Evolutionary conservation across 371 early-diverging fungal species (phyloP), one percentile per base, ranked within the genome.

Genomic region (Lichtheimia ramosa): DNA sequence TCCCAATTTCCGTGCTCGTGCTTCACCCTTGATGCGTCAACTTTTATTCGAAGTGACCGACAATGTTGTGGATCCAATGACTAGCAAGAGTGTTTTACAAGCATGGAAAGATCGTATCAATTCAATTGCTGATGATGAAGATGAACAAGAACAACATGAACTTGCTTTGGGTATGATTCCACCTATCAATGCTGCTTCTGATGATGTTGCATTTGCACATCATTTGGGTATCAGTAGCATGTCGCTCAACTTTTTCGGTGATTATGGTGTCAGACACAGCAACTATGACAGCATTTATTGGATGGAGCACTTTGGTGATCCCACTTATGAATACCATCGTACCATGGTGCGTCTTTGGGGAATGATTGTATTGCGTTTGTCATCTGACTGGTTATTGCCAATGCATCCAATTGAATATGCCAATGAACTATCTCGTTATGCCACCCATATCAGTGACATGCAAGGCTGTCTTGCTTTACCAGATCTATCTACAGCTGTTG

Each of bases 271-370:
- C 3, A 79, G 75, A 34, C 85, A 85, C 59, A 81, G 82, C 40
- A 82, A 81, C 68, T 84, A 84, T 59, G 82, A 85, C 51, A 62
- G 59, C 28, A 56, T 78, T 51, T 65, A 78, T 43, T 78, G 82
- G 67, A 83, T 85, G 79, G 62, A 68, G 5, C 58, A 75, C 25
- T 83, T 74, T 60, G 71, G 82, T 24, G 85, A 85, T 56, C 80
- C 85, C 1, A 71, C 68, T 1, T 79, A 65, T 58, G 61, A 69
- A 59, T 82, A 83, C 43, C 83, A 85, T 62, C 67, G 58, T 43
- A 69, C 79, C 3, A 56, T 73, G 34, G 60, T 70, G 4, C 64
- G 63, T 18, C 58, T 82, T 6, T 74, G 77, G 71, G 82, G 82
- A 3, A 55, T 74, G 24, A 18, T 80, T 46, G 53, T 66, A 0